These are phyloP conservation scores for Cordyceps cateniannulata DNA, from an alignment of 2,329 filamentous ascomycete species.

Conservation along the genomic window DNA sequence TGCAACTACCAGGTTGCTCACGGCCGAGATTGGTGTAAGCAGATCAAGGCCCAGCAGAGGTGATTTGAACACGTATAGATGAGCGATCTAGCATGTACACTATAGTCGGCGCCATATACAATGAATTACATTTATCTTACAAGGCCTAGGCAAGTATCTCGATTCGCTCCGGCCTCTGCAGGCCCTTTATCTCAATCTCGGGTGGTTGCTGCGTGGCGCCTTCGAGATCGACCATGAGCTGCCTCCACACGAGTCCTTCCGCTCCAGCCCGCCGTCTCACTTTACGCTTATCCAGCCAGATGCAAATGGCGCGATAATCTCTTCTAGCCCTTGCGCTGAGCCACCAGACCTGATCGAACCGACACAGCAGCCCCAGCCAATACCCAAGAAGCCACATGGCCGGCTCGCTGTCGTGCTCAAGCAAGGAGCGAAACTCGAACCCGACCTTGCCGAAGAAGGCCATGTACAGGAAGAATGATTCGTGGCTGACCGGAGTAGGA, in stretches of 20 bases:
- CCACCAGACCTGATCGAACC: constrained; percentile 21
- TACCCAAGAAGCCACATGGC: constrained; percentile 22
- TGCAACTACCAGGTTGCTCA: constrained; percentile 80
- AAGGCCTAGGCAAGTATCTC: neutral
- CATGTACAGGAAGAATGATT: constrained; percentile 18
- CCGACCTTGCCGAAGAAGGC: constrained; percentile 18
- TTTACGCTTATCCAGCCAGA: constrained; percentile 15
- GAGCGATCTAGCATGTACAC: too few species aligned
- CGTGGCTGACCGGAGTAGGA: constrained; percentile 11
- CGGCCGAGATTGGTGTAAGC: constrained; percentile 68
- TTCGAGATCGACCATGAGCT: constrained; percentile 19
- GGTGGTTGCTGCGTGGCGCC: constrained; percentile 3
- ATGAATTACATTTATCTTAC: neutral
- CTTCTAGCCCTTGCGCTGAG: constrained; percentile 14
- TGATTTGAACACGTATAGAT: neutral
- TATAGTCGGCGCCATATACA: neutral
- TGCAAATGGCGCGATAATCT: constrained; percentile 16
- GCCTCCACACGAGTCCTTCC: constrained; percentile 18
- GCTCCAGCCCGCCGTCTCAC: constrained; percentile 13
- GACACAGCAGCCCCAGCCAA: constrained; percentile 20
- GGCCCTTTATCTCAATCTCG: neutral
- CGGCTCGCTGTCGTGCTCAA: constrained; percentile 17
- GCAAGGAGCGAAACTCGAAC: constrained; percentile 16
- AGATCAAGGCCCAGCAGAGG: constrained; percentile 35
- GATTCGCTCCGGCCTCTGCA: neutral